Conservation (phyloP, 106 monocot genomes). For the Dendrobium nobile region DNA sequence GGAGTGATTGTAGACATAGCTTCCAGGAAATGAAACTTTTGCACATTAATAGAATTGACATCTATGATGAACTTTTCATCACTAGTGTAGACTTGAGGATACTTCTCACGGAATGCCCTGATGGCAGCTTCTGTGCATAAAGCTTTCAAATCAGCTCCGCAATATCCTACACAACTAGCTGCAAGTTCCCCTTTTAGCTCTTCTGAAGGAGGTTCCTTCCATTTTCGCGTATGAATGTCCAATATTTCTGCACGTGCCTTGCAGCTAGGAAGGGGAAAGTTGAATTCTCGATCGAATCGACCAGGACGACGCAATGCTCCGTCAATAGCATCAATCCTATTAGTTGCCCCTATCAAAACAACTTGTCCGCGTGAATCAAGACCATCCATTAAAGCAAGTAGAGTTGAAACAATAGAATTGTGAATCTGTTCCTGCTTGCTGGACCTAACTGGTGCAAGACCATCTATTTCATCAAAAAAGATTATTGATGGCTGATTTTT, state of each 20-base stretch:
- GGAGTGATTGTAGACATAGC: slow-evolving; percentile 99
- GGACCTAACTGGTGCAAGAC: slow-evolving; percentile 95
- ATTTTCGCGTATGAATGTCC: slow-evolving; percentile 93
- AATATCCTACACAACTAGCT: slow-evolving; percentile 97
- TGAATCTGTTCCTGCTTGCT: slow-evolving; percentile 99
- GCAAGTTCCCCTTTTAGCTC: slow-evolving; percentile 90
- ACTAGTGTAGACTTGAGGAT: slow-evolving; percentile 96
- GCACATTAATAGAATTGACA: slow-evolving; percentile 84
- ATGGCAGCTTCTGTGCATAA: slow-evolving; percentile 99
- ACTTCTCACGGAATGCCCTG: slow-evolving; percentile 95
- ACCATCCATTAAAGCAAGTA: slow-evolving; percentile 99
- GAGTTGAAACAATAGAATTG: slow-evolving; percentile 95
- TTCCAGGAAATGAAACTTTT: slow-evolving; percentile 91
- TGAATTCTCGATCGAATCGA: slow-evolving; percentile 95
- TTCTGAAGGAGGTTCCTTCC: slow-evolving; percentile 86
- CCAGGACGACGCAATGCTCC: slow-evolving; percentile 94
- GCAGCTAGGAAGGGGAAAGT: slow-evolving; percentile 85
- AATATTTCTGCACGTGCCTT: slow-evolving; percentile 94
- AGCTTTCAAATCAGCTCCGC: slow-evolving; percentile 97
- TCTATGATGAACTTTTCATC: slow-evolving; percentile 99
- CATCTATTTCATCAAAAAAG: slow-evolving; percentile 99
- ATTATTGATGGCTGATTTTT: slow-evolving; percentile 97
- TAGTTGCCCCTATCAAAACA: slow-evolving; percentile 95
- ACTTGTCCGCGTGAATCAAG: slow-evolving; percentile 98
- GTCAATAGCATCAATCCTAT: slow-evolving; percentile 98